Evolutionary conservation across 2,329 filamentous ascomycete species (phyloP).

Genomic region (Daldinia eschscholtzii): DNA sequence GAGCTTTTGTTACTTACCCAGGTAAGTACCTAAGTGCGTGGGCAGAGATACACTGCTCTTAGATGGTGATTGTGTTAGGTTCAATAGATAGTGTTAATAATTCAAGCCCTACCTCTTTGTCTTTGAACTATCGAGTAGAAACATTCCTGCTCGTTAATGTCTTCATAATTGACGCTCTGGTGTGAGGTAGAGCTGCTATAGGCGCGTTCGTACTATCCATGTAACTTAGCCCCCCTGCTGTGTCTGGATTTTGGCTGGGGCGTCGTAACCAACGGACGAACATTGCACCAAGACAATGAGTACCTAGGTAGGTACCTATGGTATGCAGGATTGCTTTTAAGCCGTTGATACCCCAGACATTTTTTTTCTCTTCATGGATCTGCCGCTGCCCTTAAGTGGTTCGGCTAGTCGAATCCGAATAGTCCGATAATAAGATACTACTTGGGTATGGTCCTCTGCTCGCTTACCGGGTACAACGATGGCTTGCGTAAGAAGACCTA

Average conservation of each 20-base stretch:
- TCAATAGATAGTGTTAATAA: neutral
- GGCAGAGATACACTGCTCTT: neutral
- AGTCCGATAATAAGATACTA: constrained; percentile 18
- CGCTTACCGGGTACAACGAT: constrained; percentile 10
- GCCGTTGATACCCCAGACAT: constrained; percentile 44
- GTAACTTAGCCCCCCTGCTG: constrained; percentile 18
- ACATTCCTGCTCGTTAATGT: neutral
- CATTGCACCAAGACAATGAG: constrained; percentile 33
- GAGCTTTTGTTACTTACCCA: neutral
- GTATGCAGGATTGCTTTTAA: constrained; percentile 41
- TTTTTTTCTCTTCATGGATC: constrained; percentile 20
- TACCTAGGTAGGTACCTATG: too few relatives aligned
- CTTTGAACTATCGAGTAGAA: neutral
- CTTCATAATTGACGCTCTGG: neutral
- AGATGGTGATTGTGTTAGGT: neutral
- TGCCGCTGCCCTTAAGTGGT: constrained; percentile 40
- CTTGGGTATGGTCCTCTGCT: neutral
- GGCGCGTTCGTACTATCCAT: constrained; percentile 19
- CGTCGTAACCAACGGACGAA: constrained; percentile 31
- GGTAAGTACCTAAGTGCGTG: neutral
- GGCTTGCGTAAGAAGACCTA: constrained; percentile 14
- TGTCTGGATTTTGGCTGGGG: constrained; percentile 28
- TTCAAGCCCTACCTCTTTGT: neutral
- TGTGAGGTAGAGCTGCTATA: neutral
- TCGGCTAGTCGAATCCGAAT: constrained; percentile 36